Base-by-base conservation (phyloP, 306 rosid genomes). In the Ammopiptanthus mongolicus region DNA sequence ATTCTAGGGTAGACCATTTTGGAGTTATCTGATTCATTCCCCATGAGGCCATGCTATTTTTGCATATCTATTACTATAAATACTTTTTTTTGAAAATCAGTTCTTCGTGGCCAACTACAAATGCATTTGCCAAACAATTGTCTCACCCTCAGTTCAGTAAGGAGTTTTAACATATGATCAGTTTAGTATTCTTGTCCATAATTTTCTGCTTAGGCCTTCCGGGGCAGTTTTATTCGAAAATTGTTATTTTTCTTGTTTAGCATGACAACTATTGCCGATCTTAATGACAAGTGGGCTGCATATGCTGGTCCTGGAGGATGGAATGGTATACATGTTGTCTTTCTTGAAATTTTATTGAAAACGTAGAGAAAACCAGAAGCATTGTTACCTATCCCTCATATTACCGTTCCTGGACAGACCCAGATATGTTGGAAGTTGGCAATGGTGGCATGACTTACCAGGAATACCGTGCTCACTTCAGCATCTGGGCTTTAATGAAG, bases 281-380 rank as follows among this genome's bases (percentile, higher is more conserved):
- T 90, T 68, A 95, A 95, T 76, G 81, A 95, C 81, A 86, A 92
- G 79, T 95, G 99, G 99, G 99, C 99, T 29, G 89, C 92, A 19
- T 95, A 90, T 82, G 99, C 99, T 21, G 99, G 99, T 73, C 99
- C 97, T 14, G 97, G 99, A 79, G 99, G 99, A 84, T 95, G 99
- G 99, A 95, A 95, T 81, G 99, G 99, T 95, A 92, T 18, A 15
- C 41, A 64, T 65, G 10, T 53, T 18, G 15, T 19, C 63, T 75
- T 77, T 85, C 31, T 62, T 47, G 36, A 70, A 65, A 61, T 36
- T 79, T 57, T 21, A 76, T 46, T 55, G 63, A 41, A 25, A 81
- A 52, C 51, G 10, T 19, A 57, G 68, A 53, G 83, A 55, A 31
- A 65, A 58, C 76, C 59, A 44, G 55, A 81, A 63, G 50, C 66